Conservation (phyloP, 208 protist genomes). For the Trypanosoma conorhini region DNA sequence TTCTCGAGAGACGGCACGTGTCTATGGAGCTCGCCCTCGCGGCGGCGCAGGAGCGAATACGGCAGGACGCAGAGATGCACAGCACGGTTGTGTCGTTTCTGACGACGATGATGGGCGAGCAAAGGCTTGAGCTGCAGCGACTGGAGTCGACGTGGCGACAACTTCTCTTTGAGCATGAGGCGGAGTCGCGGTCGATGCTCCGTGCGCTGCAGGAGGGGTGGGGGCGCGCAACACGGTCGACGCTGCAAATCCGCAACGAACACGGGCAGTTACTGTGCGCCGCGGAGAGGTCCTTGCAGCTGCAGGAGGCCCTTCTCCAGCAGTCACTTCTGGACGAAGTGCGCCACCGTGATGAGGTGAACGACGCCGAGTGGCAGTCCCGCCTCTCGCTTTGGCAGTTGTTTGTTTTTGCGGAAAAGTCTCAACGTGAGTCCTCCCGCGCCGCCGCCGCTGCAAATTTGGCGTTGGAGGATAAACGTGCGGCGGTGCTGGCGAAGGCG, state of each 20-base stretch:
- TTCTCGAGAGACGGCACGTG: conserved; percentile 3
- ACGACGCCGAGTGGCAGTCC: neutral
- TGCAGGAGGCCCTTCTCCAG: neutral
- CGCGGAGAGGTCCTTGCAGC: neutral
- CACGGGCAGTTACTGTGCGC: neutral
- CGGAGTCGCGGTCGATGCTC: neutral
- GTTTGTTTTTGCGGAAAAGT: neutral
- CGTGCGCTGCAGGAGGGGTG: neutral
- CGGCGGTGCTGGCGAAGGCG: neutral
- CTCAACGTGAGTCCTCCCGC: neutral
- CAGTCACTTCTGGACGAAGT: neutral
- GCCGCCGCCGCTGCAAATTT: neutral
- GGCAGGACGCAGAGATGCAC: neutral
- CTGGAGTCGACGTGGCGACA: conserved; percentile 1
- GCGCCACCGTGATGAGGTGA: neutral
- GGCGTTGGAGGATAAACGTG: conserved; percentile 14
- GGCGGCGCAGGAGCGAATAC: neutral
- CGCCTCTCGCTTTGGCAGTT: neutral
- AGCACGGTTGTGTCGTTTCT: neutral
- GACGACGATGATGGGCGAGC: neutral
- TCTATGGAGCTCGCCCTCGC: conserved; percentile 1
- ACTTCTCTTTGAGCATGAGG: neutral
- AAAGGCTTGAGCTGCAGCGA: neutral
- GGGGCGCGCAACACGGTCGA: too few relatives aligned
- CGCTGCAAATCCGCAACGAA: neutral